A percentile compares a stretch with the other conserved stretches of the same genome.
Evolutionary conservation across 1,284 basidiomycete species (phyloP).

Genomic region (Fomes fomentarius): DNA sequence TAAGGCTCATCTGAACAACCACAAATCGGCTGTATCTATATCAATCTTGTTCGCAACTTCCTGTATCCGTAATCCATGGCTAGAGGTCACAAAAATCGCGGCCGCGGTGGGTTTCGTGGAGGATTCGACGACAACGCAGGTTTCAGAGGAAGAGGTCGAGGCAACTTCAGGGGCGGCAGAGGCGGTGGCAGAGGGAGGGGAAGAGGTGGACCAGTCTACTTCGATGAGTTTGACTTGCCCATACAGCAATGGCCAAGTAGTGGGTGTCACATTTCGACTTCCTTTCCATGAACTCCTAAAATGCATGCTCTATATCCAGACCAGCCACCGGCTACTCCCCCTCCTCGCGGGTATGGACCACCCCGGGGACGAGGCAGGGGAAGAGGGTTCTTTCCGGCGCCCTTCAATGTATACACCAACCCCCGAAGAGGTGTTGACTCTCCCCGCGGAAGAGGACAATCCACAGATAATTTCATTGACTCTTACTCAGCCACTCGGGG

Average conservation of each 20-base stretch:
- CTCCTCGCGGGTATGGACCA: constrained; percentile 2
- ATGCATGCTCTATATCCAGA: constrained; percentile 4
- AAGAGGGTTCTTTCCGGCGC: constrained; percentile 16
- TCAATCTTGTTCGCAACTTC: constrained; percentile 7
- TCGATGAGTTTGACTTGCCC: constrained; percentile 34
- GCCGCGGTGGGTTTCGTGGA: constrained; percentile 27
- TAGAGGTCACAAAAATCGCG: constrained; percentile 27
- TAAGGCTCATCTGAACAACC: no score
- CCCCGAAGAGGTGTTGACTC: constrained; percentile 14
- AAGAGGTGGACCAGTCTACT: constrained; percentile 17
- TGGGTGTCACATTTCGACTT: constrained; percentile 18
- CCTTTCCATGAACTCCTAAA: neutral
- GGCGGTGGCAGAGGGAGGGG: constrained; percentile 29
- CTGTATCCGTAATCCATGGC: constrained; percentile 28
- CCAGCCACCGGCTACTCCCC: constrained; percentile 12
- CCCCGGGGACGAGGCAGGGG: constrained; percentile 19
- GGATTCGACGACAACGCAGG: constrained; percentile 11
- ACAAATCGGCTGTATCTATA: constrained; percentile 18
- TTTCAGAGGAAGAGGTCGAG: constrained; percentile 21
- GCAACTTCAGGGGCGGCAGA: constrained; percentile 29
- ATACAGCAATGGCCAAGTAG: constrained; percentile 35
- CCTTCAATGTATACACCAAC: constrained; percentile 14
- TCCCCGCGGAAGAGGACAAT: constrained; percentile 27
- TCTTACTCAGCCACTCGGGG: constrained; percentile 14
- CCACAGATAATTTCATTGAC: constrained; percentile 22